Conservation (phyloP, 176 grass and related monocot species). For the Chrysopogon serrulatus region DNA sequence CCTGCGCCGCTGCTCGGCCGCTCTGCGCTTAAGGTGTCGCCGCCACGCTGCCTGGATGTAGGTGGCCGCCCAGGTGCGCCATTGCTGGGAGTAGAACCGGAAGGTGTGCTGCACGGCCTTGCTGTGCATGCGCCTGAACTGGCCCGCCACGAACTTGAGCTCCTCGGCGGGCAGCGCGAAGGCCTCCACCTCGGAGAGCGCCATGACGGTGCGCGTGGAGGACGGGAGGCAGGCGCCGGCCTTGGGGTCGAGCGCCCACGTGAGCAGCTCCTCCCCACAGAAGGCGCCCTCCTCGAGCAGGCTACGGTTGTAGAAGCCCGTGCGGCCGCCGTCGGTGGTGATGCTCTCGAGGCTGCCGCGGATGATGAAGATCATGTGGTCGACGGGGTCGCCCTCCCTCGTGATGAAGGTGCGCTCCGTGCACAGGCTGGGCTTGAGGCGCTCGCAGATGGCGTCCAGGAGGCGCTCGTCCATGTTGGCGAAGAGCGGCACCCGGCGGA, state of each 20-base stretch:
- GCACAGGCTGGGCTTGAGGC: slow-evolving; percentile 58
- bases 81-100: slow-evolving; percentile 79
- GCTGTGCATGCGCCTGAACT: slow-evolving; percentile 73
- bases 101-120: slow-evolving; percentile 76
- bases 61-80: slow-evolving; percentile 64
- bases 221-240: slow-evolving; percentile 44
- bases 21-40: slow-evolving; percentile 44
- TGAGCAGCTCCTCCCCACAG: slow-evolving; percentile 75
- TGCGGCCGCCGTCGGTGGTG: slow-evolving; percentile 64
- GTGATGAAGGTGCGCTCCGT: slow-evolving; percentile 59
- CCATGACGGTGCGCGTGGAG: slow-evolving; percentile 70
- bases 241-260: slow-evolving; percentile 76
- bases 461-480: slow-evolving; percentile 81
- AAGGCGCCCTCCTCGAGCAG: slow-evolving; percentile 54
- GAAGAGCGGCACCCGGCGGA: slow-evolving; percentile 65
- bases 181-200: slow-evolving; percentile 61
- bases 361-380: slow-evolving; percentile 83
- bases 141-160: slow-evolving; percentile 66
- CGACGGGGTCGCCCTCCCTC: slow-evolving; percentile 60
- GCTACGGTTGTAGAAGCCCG: slow-evolving; percentile 57
- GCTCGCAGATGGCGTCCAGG: slow-evolving; percentile 77
- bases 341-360: slow-evolving; percentile 59
- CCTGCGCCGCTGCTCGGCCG: slow-evolving; percentile 36
- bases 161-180: slow-evolving; percentile 60
- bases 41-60: slow-evolving; percentile 68